Evolutionary conservation across 2,329 filamentous ascomycete species (phyloP).

Genomic region (Aspergillus clavatus): DNA sequence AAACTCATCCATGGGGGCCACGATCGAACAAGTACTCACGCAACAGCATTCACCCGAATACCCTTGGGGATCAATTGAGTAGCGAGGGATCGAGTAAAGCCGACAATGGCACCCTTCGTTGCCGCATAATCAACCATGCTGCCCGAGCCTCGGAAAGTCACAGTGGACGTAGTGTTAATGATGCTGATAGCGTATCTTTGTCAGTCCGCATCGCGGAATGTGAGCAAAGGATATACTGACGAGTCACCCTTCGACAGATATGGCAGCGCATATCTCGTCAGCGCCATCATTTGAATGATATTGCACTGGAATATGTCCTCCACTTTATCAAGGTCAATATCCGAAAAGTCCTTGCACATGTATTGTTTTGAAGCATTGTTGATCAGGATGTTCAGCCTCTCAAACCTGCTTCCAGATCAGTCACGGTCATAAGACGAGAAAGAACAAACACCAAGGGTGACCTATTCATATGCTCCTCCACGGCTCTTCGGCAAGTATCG

Average conservation of each 20-base stretch:
- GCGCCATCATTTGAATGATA: constrained; percentile 55
- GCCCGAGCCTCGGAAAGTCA: constrained; percentile 51
- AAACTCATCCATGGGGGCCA: background rate
- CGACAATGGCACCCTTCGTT: constrained; percentile 56
- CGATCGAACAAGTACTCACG: constrained; percentile 20
- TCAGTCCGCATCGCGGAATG: background rate
- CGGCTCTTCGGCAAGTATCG: constrained; percentile 47
- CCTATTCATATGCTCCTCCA: constrained; percentile 51
- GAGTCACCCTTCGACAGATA: constrained; percentile 51
- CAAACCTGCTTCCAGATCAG: constrained; percentile 6
- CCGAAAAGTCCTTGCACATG: constrained; percentile 48
- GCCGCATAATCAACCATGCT: constrained; percentile 53
- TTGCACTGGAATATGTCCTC: constrained; percentile 56
- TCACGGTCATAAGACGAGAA: background rate
- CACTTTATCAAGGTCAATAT: constrained; percentile 53
- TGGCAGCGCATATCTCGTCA: constrained; percentile 53
- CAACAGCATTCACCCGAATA: constrained; percentile 50
- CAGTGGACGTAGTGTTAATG: constrained; percentile 53
- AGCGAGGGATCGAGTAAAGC: constrained; percentile 52
- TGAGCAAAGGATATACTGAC: constrained; percentile 26
- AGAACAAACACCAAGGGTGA: constrained; percentile 18
- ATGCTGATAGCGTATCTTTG: constrained; percentile 36
- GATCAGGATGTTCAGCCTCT: constrained; percentile 48
- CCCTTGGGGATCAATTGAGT: constrained; percentile 53
- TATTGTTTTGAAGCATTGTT: constrained; percentile 58